A percentile compares a stretch with the other conserved stretches of the same genome.
Conservation (phyloP, 169 alveolate species). For the Eimeria tenella region DNA sequence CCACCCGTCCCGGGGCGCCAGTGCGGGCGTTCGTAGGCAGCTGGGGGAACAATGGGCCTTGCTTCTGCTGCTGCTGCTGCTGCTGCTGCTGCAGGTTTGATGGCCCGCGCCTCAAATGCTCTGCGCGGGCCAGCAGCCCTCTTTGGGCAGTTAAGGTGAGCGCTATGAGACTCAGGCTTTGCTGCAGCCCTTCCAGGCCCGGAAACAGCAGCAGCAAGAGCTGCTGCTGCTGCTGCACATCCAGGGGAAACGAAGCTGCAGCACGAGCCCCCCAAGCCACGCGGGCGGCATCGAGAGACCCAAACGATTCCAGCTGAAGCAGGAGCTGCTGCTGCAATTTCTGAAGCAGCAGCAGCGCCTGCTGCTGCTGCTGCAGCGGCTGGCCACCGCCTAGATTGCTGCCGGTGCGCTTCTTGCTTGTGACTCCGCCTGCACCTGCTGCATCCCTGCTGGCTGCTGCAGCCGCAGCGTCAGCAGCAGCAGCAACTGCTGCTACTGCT, state of each 20-base stretch:
- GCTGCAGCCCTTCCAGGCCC: constrained; percentile 36
- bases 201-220: constrained; percentile 59
- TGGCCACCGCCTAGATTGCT: background rate
- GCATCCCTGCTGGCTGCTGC: constrained; percentile 22
- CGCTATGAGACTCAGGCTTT: constrained; percentile 20
- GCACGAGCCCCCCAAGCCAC: constrained; percentile 61
- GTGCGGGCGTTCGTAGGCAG: background rate
- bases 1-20: constrained; percentile 13
- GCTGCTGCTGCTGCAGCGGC: constrained; percentile 49
- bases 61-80: constrained; percentile 7
- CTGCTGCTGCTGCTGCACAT: constrained; percentile 69
- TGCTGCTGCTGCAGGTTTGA: constrained; percentile 28
- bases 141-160: constrained; percentile 11
- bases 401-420: background rate
- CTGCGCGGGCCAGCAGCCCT: constrained; percentile 60
- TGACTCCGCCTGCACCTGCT: background rate
- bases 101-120: constrained; percentile 20
- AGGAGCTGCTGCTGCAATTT: constrained; percentile 57
- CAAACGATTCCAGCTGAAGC: constrained; percentile 6
- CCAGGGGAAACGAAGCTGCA: constrained; percentile 55
- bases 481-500: constrained; percentile 32
- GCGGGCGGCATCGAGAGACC: constrained; percentile 47
- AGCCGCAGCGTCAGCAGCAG: background rate
- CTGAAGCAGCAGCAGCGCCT: constrained; percentile 10
- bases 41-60: constrained; percentile 23